Evolutionary conservation across 805 yeast genomes (phyloP).

Genomic region (Peterozyma toletana): DNA sequence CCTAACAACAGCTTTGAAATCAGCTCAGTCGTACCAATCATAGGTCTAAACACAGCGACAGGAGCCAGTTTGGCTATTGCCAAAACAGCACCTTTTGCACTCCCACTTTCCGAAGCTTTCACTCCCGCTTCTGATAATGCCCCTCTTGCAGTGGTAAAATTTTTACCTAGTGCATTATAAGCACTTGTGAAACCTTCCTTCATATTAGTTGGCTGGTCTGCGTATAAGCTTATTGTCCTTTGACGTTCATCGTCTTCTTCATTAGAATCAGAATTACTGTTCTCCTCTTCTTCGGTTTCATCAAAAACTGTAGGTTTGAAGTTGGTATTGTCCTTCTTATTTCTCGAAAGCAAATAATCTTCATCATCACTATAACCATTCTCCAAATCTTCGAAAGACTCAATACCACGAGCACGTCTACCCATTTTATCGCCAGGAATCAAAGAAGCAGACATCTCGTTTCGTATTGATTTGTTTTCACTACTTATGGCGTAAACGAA

Average conservation of each 20-base stretch:
- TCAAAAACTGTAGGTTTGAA: slow-evolving; percentile 5
- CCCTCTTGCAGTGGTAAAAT: slow-evolving; percentile 56
- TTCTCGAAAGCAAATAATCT: slow-evolving; percentile 8
- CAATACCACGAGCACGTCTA: slow-evolving; percentile 5
- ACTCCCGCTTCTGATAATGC: slow-evolving; percentile 54
- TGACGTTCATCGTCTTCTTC: slow-evolving; percentile 26
- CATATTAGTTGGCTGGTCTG: slow-evolving; percentile 72
- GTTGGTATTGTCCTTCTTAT: slow-evolving; percentile 11
- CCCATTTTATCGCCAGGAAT: background rate
- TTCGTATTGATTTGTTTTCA: background rate
- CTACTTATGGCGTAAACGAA: slow-evolving; percentile 7
- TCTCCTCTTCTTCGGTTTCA: slow-evolving; percentile 17
- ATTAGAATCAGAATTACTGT: slow-evolving; percentile 3
- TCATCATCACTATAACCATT: slow-evolving; percentile 17
- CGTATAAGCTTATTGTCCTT: slow-evolving; percentile 60
- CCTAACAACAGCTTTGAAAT: slow-evolving; percentile 79
- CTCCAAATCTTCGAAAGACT: slow-evolving; percentile 22
- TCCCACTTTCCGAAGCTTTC: slow-evolving; percentile 57
- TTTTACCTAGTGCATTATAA: slow-evolving; percentile 61
- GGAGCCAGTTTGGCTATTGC: slow-evolving; percentile 76
- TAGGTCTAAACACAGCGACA: slow-evolving; percentile 70
- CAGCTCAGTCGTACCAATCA: slow-evolving; percentile 91
- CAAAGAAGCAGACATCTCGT: slow-evolving; percentile 2
- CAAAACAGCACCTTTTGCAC: slow-evolving; percentile 57
- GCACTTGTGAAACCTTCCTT: slow-evolving; percentile 75